phyloP scores from a whole-genome alignment of 73 alveolate species.

The Paraurostyla sp. region DNA sequence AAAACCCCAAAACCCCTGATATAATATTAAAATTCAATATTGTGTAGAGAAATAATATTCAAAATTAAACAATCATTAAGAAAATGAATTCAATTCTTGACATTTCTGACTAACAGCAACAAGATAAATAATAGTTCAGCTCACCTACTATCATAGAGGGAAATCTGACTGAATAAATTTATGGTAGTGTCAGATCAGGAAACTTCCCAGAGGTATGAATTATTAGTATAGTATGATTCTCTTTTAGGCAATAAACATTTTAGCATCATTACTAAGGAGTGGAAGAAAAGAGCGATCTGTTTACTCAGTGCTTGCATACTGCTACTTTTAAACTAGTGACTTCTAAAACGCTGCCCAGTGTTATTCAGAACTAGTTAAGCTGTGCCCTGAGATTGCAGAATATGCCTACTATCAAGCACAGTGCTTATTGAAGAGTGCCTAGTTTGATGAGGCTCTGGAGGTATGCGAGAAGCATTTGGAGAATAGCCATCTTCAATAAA shows the following conservation, averaged over 20 bases:
- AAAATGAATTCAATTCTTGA: neutral
- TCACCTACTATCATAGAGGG: neutral
- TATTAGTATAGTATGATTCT: neutral
- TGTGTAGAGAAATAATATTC: no score
- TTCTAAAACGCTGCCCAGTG: constrained; percentile 32
- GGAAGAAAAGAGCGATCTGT: constrained; percentile 62
- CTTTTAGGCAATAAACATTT: constrained; percentile 51
- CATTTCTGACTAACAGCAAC: neutral
- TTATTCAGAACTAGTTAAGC: constrained; percentile 8
- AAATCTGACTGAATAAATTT: constrained; percentile 37
- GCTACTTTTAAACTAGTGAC: constrained; percentile 60
- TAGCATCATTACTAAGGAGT: constrained; percentile 5
- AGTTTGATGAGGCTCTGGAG: constrained; percentile 53
- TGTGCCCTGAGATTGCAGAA: constrained; percentile 71
- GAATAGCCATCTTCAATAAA: constrained; percentile 30
- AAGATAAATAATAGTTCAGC: no score
- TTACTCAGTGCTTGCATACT: constrained; percentile 55
- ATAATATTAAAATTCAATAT: no score
- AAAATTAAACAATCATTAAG: neutral
- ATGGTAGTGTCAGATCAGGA: constrained; percentile 45
- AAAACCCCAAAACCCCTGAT: no score
- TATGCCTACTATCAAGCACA: constrained; percentile 79
- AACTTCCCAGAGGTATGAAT: constrained; percentile 15
- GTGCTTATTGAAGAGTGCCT: constrained; percentile 44
- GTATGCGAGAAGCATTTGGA: constrained; percentile 36